phyloP scores from a whole-genome alignment of 257 asterid genomes.

The Jaltomata sinuosa region DNA sequence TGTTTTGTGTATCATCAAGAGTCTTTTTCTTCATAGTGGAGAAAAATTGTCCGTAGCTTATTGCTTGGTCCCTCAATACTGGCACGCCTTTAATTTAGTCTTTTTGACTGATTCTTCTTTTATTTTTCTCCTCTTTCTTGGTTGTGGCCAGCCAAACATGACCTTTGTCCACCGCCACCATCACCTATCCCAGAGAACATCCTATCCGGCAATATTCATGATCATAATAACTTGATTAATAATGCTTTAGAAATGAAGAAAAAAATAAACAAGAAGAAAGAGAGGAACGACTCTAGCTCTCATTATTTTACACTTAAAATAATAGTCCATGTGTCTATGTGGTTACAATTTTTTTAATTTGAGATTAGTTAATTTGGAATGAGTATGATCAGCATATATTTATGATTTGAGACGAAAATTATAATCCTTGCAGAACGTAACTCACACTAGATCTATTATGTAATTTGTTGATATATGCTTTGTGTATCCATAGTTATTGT shows the following conservation, averaged over 20 bases:
- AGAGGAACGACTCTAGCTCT: not conserved
- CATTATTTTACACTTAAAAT: not conserved
- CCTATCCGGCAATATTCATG: not conserved
- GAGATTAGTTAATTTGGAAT: not conserved
- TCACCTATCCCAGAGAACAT: not conserved
- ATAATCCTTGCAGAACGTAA: not conserved
- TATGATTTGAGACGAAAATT: not conserved
- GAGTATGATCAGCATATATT: too few relatives aligned
- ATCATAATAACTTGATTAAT: not conserved
- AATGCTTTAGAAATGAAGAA: not conserved
- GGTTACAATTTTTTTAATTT: not conserved
- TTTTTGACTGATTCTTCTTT: not conserved
- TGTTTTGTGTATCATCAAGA: not conserved
- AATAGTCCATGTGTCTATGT: not conserved
- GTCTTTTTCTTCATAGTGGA: not conserved
- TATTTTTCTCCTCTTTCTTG: not conserved
- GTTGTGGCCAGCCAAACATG: not conserved
- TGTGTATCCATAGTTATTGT: conserved; percentile 49
- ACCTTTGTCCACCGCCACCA: conserved; percentile 1
- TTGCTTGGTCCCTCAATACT: not conserved
- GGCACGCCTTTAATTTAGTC: not conserved
- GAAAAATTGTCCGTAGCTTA: not conserved
- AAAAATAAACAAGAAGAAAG: not conserved
- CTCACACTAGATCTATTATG: not conserved
- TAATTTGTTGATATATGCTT: not conserved